Percentiles rank a stretch among this genome's conserved stretches.
Conservation (phyloP, 805 yeast species). For the Scheffersomyces stipitis region DNA sequence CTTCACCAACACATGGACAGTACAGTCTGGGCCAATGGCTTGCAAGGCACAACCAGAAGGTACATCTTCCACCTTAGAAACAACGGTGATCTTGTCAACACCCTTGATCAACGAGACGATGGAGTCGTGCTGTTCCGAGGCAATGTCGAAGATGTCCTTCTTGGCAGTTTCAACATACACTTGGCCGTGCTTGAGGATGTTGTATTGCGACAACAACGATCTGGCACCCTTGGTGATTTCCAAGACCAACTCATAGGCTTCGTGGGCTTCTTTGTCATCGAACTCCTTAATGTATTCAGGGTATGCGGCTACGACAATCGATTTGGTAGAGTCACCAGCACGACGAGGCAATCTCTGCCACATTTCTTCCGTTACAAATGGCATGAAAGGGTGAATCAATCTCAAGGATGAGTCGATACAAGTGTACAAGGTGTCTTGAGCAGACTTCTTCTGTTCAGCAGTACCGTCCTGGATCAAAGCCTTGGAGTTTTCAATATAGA, state of each 20-base stretch:
- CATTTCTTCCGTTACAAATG: conserved; percentile 94
- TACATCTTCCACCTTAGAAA: conserved; percentile 51
- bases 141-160: conserved; percentile 48
- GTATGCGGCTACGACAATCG: conserved; percentile 78
- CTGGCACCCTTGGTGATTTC: conserved; percentile 89
- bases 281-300: conserved; percentile 66
- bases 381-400: conserved; percentile 98
- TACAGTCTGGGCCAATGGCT: conserved; percentile 76
- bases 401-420: conserved; percentile 88
- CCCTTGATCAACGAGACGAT: conserved; percentile 91
- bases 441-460: conserved; percentile 78
- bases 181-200: conserved; percentile 83
- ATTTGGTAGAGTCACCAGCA: conserved; percentile 60
- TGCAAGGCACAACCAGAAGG: conserved; percentile 91
- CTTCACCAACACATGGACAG: conserved; percentile 87
- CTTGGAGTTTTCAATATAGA: conserved; percentile 97
- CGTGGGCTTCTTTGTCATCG: conserved; percentile 62
- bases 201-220: conserved; percentile 87
- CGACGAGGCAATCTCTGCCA: conserved; percentile 98
- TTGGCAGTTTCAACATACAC: conserved; percentile 74
- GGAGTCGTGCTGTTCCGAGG: conserved; percentile 73
- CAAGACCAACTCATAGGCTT: conserved; percentile 80
- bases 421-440: conserved; percentile 91
- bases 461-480: conserved; percentile 89
- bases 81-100: conserved; percentile 71